A percentile compares a stretch with the other conserved stretches of the same genome.
phyloP scores from a whole-genome alignment of 2,329 filamentous ascomycete species.

The Alternaria longipes region DNA sequence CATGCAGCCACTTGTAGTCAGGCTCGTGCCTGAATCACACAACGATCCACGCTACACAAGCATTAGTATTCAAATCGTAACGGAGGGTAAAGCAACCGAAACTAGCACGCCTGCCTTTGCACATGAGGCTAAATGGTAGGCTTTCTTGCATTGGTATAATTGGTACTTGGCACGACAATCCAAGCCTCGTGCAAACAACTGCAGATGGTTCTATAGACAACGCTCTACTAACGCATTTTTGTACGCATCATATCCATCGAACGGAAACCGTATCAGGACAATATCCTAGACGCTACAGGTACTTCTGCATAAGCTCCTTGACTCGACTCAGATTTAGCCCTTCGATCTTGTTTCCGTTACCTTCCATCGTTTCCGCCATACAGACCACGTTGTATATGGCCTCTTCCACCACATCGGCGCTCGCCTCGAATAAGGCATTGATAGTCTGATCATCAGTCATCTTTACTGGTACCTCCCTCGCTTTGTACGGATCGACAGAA shows the following conservation, averaged over 20 bases:
- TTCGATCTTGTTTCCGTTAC: conserved; percentile 58
- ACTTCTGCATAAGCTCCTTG: conserved; percentile 50
- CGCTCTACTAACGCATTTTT: neutral
- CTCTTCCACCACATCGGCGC: conserved; percentile 70
- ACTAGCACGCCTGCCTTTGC: neutral
- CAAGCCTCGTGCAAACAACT: neutral
- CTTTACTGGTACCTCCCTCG: conserved; percentile 57
- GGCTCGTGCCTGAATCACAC: conserved; percentile 1
- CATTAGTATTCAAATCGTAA: neutral
- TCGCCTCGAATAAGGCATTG: conserved; percentile 69
- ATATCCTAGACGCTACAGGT: conserved; percentile 27
- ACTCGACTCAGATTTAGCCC: conserved; percentile 47
- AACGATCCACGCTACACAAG: conserved; percentile 2
- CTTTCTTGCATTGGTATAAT: neutral
- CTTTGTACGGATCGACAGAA: conserved; percentile 46
- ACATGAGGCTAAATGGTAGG: neutral
- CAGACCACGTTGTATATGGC: conserved; percentile 71
- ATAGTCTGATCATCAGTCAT: conserved; percentile 68
- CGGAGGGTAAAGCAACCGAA: neutral
- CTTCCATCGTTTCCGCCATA: conserved; percentile 68
- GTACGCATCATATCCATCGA: neutral
- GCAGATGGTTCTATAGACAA: neutral
- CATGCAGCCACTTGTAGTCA: neutral
- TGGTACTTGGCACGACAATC: neutral
- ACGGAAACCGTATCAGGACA: neutral